These are phyloP conservation scores for Nitzschia sp. DNA, from an alignment of 108 stramenopile genomes.

Conservation along the genomic window DNA sequence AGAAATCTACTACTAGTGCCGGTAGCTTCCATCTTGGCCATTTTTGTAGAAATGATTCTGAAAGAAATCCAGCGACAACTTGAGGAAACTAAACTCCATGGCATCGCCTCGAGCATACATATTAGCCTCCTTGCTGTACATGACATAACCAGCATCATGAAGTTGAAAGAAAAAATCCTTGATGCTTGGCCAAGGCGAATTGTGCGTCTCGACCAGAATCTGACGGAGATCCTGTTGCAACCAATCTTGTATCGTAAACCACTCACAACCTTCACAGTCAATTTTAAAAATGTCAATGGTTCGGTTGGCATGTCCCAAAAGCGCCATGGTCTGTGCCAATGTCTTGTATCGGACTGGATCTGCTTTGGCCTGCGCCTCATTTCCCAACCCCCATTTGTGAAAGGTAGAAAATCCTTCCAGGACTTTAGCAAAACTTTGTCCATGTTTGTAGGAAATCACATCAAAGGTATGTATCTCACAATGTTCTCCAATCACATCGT, in stretches of 20 bases:
- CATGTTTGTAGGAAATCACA: slow-evolving; percentile 20
- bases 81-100: slow-evolving; percentile 33
- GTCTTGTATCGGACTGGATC: background rate
- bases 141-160: slow-evolving; percentile 44
- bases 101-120: slow-evolving; percentile 17
- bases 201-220: slow-evolving; percentile 52
- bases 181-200: slow-evolving; percentile 14
- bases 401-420: slow-evolving; percentile 4
- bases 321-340: slow-evolving; percentile 34
- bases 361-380: slow-evolving; percentile 10
- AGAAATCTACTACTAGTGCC: too few species aligned
- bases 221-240: slow-evolving; percentile 30
- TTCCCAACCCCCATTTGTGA: slow-evolving; percentile 51
- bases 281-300: slow-evolving; percentile 65
- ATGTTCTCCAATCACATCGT: background rate
- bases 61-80: slow-evolving; percentile 17
- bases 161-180: slow-evolving; percentile 40
- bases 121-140: slow-evolving; percentile 66
- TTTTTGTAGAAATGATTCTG: background rate
- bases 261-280: slow-evolving; percentile 62
- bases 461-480: slow-evolving; percentile 75
- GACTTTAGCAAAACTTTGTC: background rate
- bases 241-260: slow-evolving; percentile 41
- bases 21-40: too few species aligned
- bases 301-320: slow-evolving; percentile 52